These are phyloP conservation scores for Letharia columbiana DNA, from an alignment of 495 filamentous ascomycete species.

Conservation along the genomic window DNA sequence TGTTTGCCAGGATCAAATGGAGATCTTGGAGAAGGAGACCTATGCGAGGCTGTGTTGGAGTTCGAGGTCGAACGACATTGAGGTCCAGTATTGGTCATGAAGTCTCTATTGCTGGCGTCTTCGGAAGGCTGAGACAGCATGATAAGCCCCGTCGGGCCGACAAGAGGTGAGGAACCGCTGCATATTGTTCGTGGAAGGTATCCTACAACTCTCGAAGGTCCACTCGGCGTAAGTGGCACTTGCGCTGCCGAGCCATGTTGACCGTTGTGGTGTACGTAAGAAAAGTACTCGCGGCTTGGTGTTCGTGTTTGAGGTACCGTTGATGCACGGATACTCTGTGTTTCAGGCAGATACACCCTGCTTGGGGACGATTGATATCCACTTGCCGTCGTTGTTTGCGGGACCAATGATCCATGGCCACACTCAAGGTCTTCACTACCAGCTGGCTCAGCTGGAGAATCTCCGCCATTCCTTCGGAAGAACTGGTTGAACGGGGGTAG, in stretches of 20 bases:
- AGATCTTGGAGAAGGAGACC: neutral
- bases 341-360: neutral
- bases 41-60: neutral
- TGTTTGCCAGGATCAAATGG: neutral
- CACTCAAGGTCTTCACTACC: constrained; percentile 1
- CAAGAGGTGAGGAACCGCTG: neutral
- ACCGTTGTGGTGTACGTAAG: neutral
- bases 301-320: neutral
- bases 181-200: neutral
- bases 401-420: neutral
- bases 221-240: neutral
- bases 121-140: neutral
- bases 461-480: neutral
- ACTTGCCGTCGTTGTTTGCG: neutral
- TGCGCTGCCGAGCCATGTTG: neutral
- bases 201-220: neutral
- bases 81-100: neutral
- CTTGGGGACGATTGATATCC: neutral
- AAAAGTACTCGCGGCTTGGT: neutral
- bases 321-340: neutral
- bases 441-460: neutral
- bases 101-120: neutral
- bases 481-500: neutral
- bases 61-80: neutral
- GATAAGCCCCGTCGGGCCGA: neutral